These are phyloP conservation scores for Arabis alpina DNA, from an alignment of 345 rosid species.

Conservation along the genomic window DNA sequence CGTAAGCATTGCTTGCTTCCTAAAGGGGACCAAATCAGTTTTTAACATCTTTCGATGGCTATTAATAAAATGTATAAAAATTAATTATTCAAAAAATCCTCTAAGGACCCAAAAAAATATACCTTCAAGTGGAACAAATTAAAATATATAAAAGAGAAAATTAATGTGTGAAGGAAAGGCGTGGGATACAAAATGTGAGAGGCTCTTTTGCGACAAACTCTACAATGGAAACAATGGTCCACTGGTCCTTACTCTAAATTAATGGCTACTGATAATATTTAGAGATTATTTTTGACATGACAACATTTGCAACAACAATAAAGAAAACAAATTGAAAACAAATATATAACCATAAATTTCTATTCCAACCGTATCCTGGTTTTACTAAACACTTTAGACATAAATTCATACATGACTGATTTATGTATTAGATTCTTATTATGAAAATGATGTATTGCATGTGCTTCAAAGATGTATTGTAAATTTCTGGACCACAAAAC, in stretches of 20 bases:
- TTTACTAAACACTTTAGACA: background rate
- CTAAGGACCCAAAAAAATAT: constrained; percentile 20
- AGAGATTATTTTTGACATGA: too few species aligned
- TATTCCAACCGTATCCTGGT: constrained; percentile 9
- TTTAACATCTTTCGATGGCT: constrained; percentile 16
- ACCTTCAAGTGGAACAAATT: constrained; percentile 24
- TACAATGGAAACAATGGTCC: constrained; percentile 36
- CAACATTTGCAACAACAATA: background rate
- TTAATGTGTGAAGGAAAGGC: constrained; percentile 31
- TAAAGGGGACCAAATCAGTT: constrained; percentile 32
- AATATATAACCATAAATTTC: background rate
- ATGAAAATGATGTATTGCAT: constrained; percentile 8
- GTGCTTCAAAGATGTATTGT: constrained; percentile 12
- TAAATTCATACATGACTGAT: background rate
- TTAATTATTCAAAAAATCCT: background rate
- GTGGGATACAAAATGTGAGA: constrained; percentile 24
- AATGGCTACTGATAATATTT: constrained; percentile 7
- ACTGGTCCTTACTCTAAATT: constrained; percentile 37
- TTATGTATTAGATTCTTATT: background rate
- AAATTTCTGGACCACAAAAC: constrained; percentile 35
- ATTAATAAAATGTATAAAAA: background rate
- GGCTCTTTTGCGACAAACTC: constrained; percentile 41
- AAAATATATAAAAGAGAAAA: background rate
- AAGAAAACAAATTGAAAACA: background rate
- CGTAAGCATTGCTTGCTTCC: constrained; percentile 35